phyloP scores from a whole-genome alignment of 176 grass and related monocot species.

The Alopecurus myosuroides region DNA sequence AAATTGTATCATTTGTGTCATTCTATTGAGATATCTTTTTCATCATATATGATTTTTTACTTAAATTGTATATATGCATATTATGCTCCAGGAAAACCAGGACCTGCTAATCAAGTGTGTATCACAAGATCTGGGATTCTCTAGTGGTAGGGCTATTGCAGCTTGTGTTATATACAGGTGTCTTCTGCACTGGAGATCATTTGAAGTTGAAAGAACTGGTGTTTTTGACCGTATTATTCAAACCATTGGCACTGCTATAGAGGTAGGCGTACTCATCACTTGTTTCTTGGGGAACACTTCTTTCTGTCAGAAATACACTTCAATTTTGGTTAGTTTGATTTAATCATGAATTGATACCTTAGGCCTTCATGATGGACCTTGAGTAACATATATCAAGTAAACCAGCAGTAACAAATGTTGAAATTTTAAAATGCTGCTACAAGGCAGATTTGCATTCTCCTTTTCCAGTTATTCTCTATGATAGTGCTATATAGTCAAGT shows the following conservation, averaged over 20 bases:
- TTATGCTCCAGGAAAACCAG: slow-evolving; percentile 89
- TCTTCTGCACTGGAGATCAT: slow-evolving; percentile 99
- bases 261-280: slow-evolving; percentile 40
- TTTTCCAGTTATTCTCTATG: background rate
- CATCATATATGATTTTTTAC: slow-evolving; percentile 22
- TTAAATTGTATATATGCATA: slow-evolving; percentile 2
- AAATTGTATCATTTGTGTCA: slow-evolving; percentile 12
- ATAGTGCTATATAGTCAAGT: slow-evolving; percentile 12
- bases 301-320: background rate
- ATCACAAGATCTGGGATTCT: slow-evolving; percentile 97
- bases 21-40: slow-evolving; percentile 10
- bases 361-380: background rate
- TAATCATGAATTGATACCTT: slow-evolving; percentile 5
- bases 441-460: background rate
- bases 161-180: slow-evolving; percentile 96
- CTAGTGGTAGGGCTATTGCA: slow-evolving; percentile 75
- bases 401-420: background rate
- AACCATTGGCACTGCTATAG: slow-evolving; percentile 86
- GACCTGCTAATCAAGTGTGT: slow-evolving; percentile 89
- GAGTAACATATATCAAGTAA: slow-evolving; percentile 1
- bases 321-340: slow-evolving; percentile 23
- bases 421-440: background rate
- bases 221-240: slow-evolving; percentile 95
- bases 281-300: background rate
- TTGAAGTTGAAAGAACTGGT: slow-evolving; percentile 97